These are phyloP conservation scores for Tubosaeta brunneosetosa DNA, from an alignment of 768 basidiomycete species.

Conservation along the genomic window DNA sequence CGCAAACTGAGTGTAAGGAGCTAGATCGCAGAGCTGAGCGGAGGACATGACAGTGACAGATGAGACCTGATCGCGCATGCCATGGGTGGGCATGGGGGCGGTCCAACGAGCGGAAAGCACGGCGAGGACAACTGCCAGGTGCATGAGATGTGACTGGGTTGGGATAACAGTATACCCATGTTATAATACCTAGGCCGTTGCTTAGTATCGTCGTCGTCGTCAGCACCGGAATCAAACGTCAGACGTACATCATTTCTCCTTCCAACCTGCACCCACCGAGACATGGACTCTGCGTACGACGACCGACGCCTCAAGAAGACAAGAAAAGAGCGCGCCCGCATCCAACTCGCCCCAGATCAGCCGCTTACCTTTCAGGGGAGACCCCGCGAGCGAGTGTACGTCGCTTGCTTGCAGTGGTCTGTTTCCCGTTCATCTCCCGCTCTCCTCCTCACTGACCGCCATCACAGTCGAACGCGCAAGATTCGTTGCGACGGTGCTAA, in stretches of 20 bases:
- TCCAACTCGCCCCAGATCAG: conserved; percentile 70
- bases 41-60: conserved; percentile 25
- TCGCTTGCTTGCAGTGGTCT: conserved; percentile 77
- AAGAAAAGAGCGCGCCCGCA: conserved; percentile 52
- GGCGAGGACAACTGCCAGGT: neutral
- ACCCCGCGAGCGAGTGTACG: conserved; percentile 67
- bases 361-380: conserved; percentile 81
- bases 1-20: conserved; percentile 49
- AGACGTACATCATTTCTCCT: neutral
- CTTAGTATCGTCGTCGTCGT: neutral
- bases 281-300: neutral
- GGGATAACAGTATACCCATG: neutral
- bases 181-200: neutral
- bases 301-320: conserved; percentile 29
- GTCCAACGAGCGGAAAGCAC: conserved; percentile 4
- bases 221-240: neutral
- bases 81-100: conserved; percentile 1
- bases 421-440: conserved; percentile 8
- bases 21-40: conserved; percentile 33
- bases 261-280: neutral
- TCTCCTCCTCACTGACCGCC: neutral
- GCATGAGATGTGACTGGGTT: neutral
- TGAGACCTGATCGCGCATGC: neutral
- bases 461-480: conserved; percentile 63
- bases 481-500: conserved; percentile 81